Conservation (phyloP, 2,329 filamentous ascomycete species). For the Fusarium armeniacum region DNA sequence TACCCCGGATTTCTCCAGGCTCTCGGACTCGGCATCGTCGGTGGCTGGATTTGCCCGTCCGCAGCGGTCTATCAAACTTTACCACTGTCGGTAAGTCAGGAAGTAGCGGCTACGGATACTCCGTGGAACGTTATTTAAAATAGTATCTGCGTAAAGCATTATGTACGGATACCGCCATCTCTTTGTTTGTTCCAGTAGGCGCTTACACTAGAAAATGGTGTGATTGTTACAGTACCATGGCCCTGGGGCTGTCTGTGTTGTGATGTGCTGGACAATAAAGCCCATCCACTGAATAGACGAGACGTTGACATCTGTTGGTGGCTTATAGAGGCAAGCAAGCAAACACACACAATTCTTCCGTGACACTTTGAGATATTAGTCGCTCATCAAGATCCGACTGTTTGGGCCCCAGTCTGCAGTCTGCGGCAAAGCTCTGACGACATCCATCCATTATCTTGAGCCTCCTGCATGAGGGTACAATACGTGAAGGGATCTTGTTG, state of each 20-base stretch:
- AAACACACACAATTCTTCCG: constrained; percentile 26
- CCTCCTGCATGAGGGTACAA: constrained; percentile 12
- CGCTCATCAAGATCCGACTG: constrained; percentile 30
- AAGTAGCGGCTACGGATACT: constrained; percentile 24
- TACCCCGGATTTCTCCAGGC: constrained; percentile 41
- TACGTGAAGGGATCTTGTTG: constrained; percentile 20
- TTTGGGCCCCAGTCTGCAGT: constrained; percentile 22
- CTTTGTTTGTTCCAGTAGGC: constrained; percentile 16
- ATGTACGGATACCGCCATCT: not conserved
- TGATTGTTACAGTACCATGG: constrained; percentile 32
- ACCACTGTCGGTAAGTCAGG: not conserved
- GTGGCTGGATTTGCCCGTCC: constrained; percentile 16
- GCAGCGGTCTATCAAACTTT: constrained; percentile 1
- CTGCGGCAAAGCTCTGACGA: constrained; percentile 32
- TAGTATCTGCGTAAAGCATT: not conserved
- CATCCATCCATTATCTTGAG: constrained; percentile 22
- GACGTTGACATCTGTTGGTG: constrained; percentile 10
- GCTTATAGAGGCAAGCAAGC: constrained; percentile 15
- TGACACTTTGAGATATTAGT: not conserved
- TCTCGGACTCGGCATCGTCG: constrained; percentile 24
- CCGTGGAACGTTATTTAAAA: constrained; percentile 13
- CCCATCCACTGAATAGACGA: not conserved
- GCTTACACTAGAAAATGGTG: constrained; percentile 13
- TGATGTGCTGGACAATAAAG: constrained; percentile 6
- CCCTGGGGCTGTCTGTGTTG: constrained; percentile 24